Evolutionary conservation across 176 grass and related monocot species (phyloP).

Genomic region (Raddia guianensis): DNA sequence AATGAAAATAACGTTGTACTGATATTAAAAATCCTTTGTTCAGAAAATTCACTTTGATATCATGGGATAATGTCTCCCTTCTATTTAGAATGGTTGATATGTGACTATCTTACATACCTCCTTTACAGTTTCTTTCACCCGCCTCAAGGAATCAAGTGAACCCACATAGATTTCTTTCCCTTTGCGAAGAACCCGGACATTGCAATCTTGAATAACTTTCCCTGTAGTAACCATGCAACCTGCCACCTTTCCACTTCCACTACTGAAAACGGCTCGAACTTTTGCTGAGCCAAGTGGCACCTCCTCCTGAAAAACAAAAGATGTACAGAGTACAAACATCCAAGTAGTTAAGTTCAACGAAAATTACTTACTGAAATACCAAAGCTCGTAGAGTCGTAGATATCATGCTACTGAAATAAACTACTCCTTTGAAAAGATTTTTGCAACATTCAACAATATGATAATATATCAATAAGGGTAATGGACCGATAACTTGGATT

Average conservation of each 20-base stretch:
- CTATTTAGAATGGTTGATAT: neutral
- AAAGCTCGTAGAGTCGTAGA: neutral
- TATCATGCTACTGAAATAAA: conserved; percentile 22
- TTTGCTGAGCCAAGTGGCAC: conserved; percentile 74
- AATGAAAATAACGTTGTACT: neutral
- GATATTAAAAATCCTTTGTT: neutral
- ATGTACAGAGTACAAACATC: conserved; percentile 4
- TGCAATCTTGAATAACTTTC: conserved; percentile 76
- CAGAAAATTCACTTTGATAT: neutral
- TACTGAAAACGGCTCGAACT: conserved; percentile 94
- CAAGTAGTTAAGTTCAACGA: conserved; percentile 6
- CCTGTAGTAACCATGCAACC: conserved; percentile 93
- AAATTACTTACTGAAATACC: neutral
- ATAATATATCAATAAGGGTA: neutral
- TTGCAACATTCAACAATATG: neutral
- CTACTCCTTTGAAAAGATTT: neutral
- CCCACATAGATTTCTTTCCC: conserved; percentile 70
- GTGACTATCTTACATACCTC: conserved; percentile 59
- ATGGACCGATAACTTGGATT: neutral
- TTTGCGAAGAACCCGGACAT: conserved; percentile 77
- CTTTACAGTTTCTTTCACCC: conserved; percentile 97
- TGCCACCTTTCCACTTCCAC: conserved; percentile 86
- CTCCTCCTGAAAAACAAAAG: conserved; percentile 69
- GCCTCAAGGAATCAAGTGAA: conserved; percentile 74
- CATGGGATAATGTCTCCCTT: neutral